Percentiles rank a stretch among this genome's conserved stretches.
These are phyloP conservation scores for Aspergillus sp. DNA, from an alignment of 2,329 filamentous ascomycete species.

Conservation along the genomic window DNA sequence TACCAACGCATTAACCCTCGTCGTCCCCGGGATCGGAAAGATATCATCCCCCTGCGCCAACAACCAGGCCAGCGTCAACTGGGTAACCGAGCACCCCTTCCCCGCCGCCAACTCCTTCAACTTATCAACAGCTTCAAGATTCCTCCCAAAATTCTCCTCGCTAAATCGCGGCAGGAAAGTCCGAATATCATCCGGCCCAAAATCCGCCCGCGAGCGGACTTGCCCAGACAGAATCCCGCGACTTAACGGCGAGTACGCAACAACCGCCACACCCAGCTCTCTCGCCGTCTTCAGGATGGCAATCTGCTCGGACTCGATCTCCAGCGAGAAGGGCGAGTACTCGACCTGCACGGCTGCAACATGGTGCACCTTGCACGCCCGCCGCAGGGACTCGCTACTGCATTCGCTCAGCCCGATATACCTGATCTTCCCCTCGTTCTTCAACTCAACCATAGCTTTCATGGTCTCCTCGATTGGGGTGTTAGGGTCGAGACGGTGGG, in stretches of 20 bases:
- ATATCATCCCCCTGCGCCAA: slow-evolving; percentile 61
- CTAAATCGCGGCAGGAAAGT: slow-evolving; percentile 49
- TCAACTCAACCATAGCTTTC: slow-evolving; percentile 44
- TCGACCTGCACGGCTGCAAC: slow-evolving; percentile 57
- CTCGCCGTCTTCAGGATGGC: slow-evolving; percentile 27
- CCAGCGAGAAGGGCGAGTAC: slow-evolving; percentile 51
- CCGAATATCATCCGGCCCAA: slow-evolving; percentile 49
- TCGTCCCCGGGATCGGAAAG: slow-evolving; percentile 60
- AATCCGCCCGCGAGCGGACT: slow-evolving; percentile 40
- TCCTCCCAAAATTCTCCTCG: slow-evolving; percentile 56
- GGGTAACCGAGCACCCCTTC: slow-evolving; percentile 56
- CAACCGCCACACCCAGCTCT: slow-evolving; percentile 40
- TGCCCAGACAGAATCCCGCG: slow-evolving; percentile 46
- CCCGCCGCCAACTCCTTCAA: slow-evolving; percentile 51
- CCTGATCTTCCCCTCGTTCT: slow-evolving; percentile 54
- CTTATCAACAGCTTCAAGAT: slow-evolving; percentile 54
- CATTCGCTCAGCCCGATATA: slow-evolving; percentile 54
- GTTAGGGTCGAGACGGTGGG: slow-evolving; percentile 44
- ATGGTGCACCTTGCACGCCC: slow-evolving; percentile 50
- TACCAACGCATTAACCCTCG: slow-evolving; percentile 46
- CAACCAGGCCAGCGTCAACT: slow-evolving; percentile 65
- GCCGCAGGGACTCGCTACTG: slow-evolving; percentile 49
- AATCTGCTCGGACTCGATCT: slow-evolving; percentile 45
- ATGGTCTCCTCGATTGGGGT: slow-evolving; percentile 43
- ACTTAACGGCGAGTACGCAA: slow-evolving; percentile 46